Percentiles rank a stretch among this genome's conserved stretches.
phyloP scores from a whole-genome alignment of 257 asterid species.

The Rhazya stricta region DNA sequence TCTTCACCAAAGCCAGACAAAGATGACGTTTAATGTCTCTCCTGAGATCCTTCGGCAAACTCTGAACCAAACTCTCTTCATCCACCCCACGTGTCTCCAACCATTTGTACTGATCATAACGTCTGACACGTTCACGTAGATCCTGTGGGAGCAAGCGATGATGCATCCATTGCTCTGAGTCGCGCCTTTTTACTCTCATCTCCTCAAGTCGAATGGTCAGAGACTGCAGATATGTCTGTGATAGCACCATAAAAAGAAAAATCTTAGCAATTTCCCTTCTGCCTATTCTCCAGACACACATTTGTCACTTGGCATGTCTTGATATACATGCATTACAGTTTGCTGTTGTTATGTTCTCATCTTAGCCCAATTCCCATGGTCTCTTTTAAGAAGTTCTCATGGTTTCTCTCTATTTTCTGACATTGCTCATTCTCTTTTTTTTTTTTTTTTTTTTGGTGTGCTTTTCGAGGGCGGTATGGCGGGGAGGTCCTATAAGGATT shows the following conservation, averaged over 20 bases:
- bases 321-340: background rate
- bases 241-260: slow-evolving; percentile 19
- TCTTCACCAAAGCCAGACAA: slow-evolving; percentile 89
- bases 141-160: slow-evolving; percentile 95
- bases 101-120: slow-evolving; percentile 98
- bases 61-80: slow-evolving; percentile 83
- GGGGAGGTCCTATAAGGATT: background rate
- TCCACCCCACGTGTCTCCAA: slow-evolving; percentile 97
- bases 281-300: background rate
- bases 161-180: slow-evolving; percentile 99
- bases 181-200: slow-evolving; percentile 98
- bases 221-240: slow-evolving; percentile 95
- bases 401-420: background rate
- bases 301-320: background rate
- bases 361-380: background rate
- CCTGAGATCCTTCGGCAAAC: slow-evolving; percentile 90
- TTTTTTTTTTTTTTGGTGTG: too few species aligned
- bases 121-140: slow-evolving; percentile 87
- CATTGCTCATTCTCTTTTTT: too few species aligned
- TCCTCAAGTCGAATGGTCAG: slow-evolving; percentile 97
- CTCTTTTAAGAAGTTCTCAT: background rate
- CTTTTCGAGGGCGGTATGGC: too few species aligned
- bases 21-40: slow-evolving; percentile 98
- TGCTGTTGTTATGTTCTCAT: background rate
- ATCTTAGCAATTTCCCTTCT: background rate